A percentile compares a stretch with the other conserved stretches of the same genome.
phyloP scores from a whole-genome alignment of 2,329 filamentous ascomycete species.

The Tolypocladium cylindrosporum region DNA sequence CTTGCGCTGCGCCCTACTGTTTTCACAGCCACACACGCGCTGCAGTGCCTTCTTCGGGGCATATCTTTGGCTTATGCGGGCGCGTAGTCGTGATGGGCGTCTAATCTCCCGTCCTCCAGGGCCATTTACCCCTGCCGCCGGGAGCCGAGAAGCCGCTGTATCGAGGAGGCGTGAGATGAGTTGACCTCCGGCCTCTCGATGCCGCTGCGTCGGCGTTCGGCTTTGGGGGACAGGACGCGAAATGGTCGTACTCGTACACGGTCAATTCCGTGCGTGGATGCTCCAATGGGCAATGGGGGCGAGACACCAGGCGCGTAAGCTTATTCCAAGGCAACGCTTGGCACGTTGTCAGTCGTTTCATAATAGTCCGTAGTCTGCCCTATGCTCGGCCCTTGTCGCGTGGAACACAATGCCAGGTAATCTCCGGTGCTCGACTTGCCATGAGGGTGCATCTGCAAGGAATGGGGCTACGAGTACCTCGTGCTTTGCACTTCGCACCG shows the following conservation, averaged over 20 bases:
- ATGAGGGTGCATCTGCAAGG: neutral
- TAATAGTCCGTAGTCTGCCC: too few relatives aligned
- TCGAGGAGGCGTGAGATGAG: neutral
- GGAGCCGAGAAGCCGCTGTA: neutral
- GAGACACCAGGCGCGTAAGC: neutral
- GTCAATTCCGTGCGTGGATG: neutral
- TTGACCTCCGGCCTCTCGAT: neutral
- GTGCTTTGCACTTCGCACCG: too few relatives aligned
- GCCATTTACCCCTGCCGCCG: too few relatives aligned
- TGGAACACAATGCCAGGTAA: neutral
- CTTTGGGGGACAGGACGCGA: neutral
- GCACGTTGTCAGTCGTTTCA: neutral
- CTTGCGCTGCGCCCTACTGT: neutral
- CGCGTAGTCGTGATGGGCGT: neutral
- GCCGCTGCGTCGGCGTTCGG: neutral
- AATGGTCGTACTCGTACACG: neutral
- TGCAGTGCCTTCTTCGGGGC: neutral
- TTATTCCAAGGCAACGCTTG: neutral
- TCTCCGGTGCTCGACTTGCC: neutral
- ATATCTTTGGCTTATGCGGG: neutral
- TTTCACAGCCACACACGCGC: neutral
- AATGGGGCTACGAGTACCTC: too few relatives aligned
- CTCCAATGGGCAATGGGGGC: too few relatives aligned
- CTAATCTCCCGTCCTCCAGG: neutral
- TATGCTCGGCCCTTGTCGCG: neutral